Percentiles rank a stretch among this genome's conserved stretches.
phyloP scores from a whole-genome alignment of 768 basidiomycete species.

The Pholiota microspora region DNA sequence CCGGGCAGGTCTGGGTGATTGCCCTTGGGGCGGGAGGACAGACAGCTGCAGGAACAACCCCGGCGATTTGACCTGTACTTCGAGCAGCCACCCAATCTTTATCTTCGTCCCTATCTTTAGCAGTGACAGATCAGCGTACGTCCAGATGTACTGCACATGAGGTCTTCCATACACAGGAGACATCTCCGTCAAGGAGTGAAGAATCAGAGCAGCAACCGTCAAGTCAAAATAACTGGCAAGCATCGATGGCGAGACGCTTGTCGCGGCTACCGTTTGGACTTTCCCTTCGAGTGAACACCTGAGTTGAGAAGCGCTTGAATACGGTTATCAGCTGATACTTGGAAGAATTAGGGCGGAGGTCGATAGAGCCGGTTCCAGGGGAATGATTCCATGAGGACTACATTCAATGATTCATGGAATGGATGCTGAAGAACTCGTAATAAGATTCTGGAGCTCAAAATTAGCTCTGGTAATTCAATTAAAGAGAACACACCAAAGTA shows the following conservation, averaged over 20 bases:
- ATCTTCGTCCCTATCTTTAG: slow-evolving; percentile 2
- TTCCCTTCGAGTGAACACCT: neutral
- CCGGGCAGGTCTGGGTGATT: neutral
- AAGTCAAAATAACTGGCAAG: slow-evolving; percentile 9
- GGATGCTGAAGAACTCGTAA: neutral
- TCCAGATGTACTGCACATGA: slow-evolving; percentile 6
- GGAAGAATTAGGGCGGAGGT: neutral
- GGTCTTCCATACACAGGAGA: neutral
- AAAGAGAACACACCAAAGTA: slow-evolving; percentile 11
- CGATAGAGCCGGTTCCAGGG: neutral
- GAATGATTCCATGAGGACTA: neutral
- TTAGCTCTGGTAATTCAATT: slow-evolving; percentile 4
- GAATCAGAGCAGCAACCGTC: slow-evolving; percentile 3
- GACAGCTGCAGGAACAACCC: slow-evolving; percentile 14
- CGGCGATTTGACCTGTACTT: slow-evolving; percentile 19
- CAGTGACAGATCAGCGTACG: neutral
- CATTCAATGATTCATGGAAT: neutral
- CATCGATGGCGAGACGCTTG: slow-evolving; percentile 1
- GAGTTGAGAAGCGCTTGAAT: neutral
- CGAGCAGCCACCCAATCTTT: neutral
- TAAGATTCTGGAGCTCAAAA: slow-evolving; percentile 1
- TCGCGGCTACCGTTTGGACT: neutral
- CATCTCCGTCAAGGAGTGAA: neutral
- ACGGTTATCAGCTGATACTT: slow-evolving; percentile 4
- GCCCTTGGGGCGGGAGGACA: neutral